Percentiles rank a stretch among this genome's conserved stretches.
Evolutionary conservation across 148 eudicot species (phyloP).

Genomic region (Amaranthus hypochondriacus): DNA sequence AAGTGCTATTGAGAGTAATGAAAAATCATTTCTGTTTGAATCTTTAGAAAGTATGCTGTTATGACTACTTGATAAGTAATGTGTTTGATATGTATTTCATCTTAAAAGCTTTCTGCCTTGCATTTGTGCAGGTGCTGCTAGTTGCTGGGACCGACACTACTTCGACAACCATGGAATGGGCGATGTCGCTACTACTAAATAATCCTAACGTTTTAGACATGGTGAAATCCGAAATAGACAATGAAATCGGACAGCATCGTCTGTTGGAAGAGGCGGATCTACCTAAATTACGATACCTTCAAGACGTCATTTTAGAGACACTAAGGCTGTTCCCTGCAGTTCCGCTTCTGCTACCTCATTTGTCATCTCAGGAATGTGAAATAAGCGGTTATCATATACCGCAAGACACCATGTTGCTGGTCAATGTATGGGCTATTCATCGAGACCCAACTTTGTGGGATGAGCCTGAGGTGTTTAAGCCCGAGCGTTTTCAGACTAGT

Average conservation of each 20-base stretch:
- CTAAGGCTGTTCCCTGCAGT: slow-evolving; percentile 22
- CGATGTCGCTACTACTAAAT: slow-evolving; percentile 28
- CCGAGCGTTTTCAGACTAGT: slow-evolving; percentile 20
- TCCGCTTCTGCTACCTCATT: slow-evolving; percentile 27
- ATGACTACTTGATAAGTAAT: not conserved
- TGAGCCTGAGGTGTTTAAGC: slow-evolving; percentile 20
- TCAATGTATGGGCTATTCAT: slow-evolving; percentile 30
- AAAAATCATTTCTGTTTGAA: too few relatives aligned
- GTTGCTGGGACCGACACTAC: slow-evolving; percentile 30
- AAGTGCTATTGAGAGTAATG: too few relatives aligned
- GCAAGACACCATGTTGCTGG: slow-evolving; percentile 17
- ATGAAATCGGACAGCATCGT: slow-evolving; percentile 18
- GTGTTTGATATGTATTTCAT: not conserved
- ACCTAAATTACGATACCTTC: slow-evolving; percentile 20
- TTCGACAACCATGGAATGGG: slow-evolving; percentile 28
- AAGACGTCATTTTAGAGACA: slow-evolving; percentile 19
- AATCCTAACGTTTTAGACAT: slow-evolving; percentile 20
- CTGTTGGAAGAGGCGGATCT: slow-evolving; percentile 24
- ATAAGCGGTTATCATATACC: slow-evolving; percentile 23
- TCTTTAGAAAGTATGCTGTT: too few relatives aligned
- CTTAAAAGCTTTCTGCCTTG: not conserved
- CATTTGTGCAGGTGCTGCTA: slow-evolving; percentile 17
- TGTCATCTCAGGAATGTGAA: slow-evolving; percentile 24
- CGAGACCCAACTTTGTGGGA: slow-evolving; percentile 26
- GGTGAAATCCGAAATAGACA: slow-evolving; percentile 26